Evolutionary conservation across 768 basidiomycete species (phyloP).

Genomic region (Boletus subcaerulescens): DNA sequence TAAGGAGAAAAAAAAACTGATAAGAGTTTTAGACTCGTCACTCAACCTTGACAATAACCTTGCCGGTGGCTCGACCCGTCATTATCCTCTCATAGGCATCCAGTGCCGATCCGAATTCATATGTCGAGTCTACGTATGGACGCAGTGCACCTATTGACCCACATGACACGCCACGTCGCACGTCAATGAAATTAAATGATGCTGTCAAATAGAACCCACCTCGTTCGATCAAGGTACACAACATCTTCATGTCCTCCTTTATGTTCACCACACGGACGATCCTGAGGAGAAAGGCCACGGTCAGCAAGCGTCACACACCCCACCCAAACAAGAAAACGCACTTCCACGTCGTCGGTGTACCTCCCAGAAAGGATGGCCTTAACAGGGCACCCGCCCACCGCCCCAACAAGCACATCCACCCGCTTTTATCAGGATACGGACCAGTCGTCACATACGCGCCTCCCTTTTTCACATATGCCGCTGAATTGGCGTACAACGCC

Average conservation of each 20-base stretch:
- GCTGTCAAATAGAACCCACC: slow-evolving; percentile 31
- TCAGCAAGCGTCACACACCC: not conserved
- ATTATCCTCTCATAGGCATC: slow-evolving; percentile 62
- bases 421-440: slow-evolving; percentile 35
- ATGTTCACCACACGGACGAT: slow-evolving; percentile 33
- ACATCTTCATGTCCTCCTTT: slow-evolving; percentile 33
- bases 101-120: slow-evolving; percentile 51
- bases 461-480: slow-evolving; percentile 49
- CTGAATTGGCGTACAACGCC: slow-evolving; percentile 46
- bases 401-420: slow-evolving; percentile 9
- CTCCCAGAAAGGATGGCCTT: slow-evolving; percentile 53
- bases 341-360: slow-evolving; percentile 46
- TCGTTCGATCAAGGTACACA: slow-evolving; percentile 39
- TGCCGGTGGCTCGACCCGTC: slow-evolving; percentile 57
- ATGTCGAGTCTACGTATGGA: slow-evolving; percentile 57
- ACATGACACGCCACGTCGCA: not conserved
- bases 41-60: slow-evolving; percentile 58
- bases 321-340: slow-evolving; percentile 25
- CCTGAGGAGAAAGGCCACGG: not conserved
- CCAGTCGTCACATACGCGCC: slow-evolving; percentile 56
- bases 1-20: too few species aligned
- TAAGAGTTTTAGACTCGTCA: not conserved
- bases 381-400: not conserved
- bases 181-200: not conserved
- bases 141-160: slow-evolving; percentile 43